Evolutionary conservation across 2,329 filamentous ascomycete genomes (phyloP).

Genomic region (Paracoccidioides brasiliensis): DNA sequence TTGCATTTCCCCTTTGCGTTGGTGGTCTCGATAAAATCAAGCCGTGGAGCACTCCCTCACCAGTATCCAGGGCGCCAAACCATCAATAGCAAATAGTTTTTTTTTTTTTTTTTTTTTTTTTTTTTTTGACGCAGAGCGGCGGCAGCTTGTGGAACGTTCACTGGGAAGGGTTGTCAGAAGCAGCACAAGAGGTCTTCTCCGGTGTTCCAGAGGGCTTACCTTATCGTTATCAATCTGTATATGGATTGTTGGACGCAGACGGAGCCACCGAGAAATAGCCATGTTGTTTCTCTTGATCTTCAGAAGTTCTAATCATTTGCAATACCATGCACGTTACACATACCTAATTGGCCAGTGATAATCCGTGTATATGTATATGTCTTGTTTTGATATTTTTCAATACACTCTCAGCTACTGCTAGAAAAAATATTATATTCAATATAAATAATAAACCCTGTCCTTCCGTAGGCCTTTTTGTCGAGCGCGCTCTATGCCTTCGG

Average conservation of each 20-base stretch:
- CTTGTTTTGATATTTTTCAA: neutral
- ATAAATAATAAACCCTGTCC: neutral
- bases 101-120: conserved; percentile 26
- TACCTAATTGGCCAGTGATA: neutral
- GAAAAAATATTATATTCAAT: no score
- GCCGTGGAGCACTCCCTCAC: conserved; percentile 21
- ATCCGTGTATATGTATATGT: neutral
- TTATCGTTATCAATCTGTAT: neutral
- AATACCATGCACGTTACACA: neutral
- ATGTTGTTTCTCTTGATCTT: conserved; percentile 3
- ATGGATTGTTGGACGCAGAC: conserved; percentile 2
- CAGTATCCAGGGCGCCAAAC: conserved; percentile 23
- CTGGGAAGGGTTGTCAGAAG: neutral
- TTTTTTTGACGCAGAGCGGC: conserved; percentile 15
- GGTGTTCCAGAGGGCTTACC: conserved; percentile 1
- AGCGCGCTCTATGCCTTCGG: neutral
- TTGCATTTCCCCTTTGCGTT: conserved; percentile 24
- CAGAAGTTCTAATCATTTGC: neutral
- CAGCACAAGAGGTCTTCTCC: neutral
- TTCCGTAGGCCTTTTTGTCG: neutral
- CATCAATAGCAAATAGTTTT: conserved; percentile 20
- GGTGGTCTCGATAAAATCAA: conserved; percentile 22
- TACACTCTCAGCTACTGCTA: neutral
- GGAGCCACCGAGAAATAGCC: conserved; percentile 1
- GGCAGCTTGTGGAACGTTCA: conserved; percentile 4